A percentile compares a stretch with the other conserved stretches of the same genome.
Evolutionary conservation across 306 rosid genomes (phyloP).

Genomic region (Corylus americana): DNA sequence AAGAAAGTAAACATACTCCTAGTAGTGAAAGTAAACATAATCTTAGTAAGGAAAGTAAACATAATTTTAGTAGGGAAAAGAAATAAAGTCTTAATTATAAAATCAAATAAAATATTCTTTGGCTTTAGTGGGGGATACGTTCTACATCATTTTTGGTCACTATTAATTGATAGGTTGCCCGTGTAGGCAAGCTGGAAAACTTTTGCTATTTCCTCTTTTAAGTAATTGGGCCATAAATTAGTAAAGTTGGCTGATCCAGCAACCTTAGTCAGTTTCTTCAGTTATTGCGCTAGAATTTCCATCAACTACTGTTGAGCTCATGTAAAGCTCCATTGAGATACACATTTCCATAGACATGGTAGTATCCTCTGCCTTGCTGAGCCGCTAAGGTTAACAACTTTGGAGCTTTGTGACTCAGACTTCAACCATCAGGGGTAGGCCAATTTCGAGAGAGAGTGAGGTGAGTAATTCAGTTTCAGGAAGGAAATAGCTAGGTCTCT

Average conservation of each 20-base stretch:
- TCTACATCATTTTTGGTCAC: too few relatives aligned
- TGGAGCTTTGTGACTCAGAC: neutral
- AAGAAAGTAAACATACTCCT: too few relatives aligned
- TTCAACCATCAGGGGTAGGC: conserved; percentile 6
- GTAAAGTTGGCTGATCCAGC: neutral
- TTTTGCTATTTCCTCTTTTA: neutral
- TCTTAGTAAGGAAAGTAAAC: too few relatives aligned
- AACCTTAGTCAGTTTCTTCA: neutral
- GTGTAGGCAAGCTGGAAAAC: neutral
- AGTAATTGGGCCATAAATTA: neutral
- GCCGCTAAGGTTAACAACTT: neutral
- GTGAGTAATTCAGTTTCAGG: neutral
- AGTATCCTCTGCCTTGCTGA: neutral
- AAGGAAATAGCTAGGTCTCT: neutral
- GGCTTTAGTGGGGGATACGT: too few relatives aligned
- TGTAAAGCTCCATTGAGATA: neutral
- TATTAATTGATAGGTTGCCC: neutral
- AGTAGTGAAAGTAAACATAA: too few relatives aligned
- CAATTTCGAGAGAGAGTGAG: neutral
- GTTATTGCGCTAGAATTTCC: neutral
- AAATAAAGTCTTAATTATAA: too few relatives aligned
- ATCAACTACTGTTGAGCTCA: neutral
- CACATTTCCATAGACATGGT: neutral
- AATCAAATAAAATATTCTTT: too few relatives aligned
- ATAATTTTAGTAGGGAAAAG: too few relatives aligned